Conservation (phyloP, 202 grass and related monocot genomes). For the Digitaria exilis region DNA sequence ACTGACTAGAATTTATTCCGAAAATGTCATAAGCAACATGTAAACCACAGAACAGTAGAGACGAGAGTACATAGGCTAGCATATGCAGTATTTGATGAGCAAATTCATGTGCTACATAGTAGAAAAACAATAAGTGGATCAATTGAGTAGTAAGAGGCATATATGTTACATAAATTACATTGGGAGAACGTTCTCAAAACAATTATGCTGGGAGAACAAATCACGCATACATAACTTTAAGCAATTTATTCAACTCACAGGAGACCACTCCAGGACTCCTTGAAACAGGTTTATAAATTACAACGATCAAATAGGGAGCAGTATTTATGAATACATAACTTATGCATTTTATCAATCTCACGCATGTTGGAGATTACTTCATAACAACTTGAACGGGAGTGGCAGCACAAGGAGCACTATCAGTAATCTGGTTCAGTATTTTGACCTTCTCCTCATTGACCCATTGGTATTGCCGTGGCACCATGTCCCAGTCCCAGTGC, state of each 20-base stretch:
- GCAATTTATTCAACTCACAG: not conserved
- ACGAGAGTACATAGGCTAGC: not conserved
- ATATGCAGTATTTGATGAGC: not conserved
- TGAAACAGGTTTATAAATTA: not conserved
- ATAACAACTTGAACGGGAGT: not conserved
- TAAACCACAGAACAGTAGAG: not conserved
- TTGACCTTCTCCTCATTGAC: not conserved
- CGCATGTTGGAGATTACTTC: not conserved
- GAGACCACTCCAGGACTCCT: not conserved
- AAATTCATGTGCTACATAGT: not conserved
- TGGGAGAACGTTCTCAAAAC: not conserved
- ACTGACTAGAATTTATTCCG: too few species aligned
- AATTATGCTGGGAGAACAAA: too few species aligned
- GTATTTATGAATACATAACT: not conserved
- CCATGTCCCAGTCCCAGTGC: slow-evolving; percentile 3
- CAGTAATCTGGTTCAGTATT: not conserved
- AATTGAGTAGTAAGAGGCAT: not conserved
- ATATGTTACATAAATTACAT: not conserved
- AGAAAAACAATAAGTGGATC: not conserved
- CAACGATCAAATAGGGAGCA: not conserved
- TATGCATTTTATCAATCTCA: not conserved
- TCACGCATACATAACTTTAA: not conserved
- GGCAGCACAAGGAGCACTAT: not conserved
- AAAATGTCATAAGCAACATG: not conserved
- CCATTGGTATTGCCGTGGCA: slow-evolving; percentile 9